Conservation (phyloP, 2,329 filamentous ascomycete species). For the Fusarium dlaminii region DNA sequence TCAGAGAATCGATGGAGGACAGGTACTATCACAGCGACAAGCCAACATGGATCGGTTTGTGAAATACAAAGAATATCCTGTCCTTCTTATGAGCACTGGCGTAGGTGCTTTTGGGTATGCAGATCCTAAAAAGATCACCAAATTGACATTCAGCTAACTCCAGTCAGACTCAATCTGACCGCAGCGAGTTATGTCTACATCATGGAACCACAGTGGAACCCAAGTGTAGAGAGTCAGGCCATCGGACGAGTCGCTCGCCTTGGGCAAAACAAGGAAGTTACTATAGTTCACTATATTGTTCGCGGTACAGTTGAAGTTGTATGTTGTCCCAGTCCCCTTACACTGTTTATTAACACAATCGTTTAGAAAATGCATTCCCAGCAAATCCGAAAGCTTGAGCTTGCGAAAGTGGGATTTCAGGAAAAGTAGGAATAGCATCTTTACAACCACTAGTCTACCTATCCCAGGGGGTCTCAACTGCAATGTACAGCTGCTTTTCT, state of each 20-base stretch:
- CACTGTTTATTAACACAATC: no score
- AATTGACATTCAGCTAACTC: not conserved
- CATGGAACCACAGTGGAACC: not conserved
- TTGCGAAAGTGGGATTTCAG: no score
- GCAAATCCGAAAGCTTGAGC: no score
- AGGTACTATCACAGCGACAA: not conserved
- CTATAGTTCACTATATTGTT: not conserved
- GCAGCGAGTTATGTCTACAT: not conserved
- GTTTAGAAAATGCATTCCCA: no score
- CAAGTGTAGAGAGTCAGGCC: not conserved
- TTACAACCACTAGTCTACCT: no score
- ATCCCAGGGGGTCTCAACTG: no score
- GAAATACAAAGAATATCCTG: not conserved
- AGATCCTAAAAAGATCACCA: fast-evolving
- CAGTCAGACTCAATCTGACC: not conserved
- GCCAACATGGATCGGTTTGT: not conserved
- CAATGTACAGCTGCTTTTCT: no score
- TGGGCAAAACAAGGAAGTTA: not conserved
- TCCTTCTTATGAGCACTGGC: not conserved
- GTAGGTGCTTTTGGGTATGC: not conserved
- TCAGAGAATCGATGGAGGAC: not conserved
- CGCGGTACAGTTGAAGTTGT: not conserved
- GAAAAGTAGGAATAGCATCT: no score
- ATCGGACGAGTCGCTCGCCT: fast-evolving
- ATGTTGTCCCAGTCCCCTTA: not conserved